Percentiles rank a stretch among this genome's conserved stretches.
Evolutionary conservation across 2,329 filamentous ascomycete species (phyloP).

Genomic region (Neonectria hederae): DNA sequence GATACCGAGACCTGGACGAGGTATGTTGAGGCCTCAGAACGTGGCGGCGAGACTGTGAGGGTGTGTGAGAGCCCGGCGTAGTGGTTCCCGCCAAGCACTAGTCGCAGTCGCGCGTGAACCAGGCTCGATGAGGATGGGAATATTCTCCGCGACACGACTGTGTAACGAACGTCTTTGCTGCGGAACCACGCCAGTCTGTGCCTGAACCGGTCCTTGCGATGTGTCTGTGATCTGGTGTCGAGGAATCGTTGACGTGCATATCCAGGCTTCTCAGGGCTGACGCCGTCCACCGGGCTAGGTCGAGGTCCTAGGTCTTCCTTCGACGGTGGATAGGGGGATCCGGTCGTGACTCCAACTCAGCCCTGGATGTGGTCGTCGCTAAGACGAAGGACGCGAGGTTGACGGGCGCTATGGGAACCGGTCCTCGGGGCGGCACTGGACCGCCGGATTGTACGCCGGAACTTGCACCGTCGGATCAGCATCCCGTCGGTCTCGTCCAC

Average conservation of each 20-base stretch:
- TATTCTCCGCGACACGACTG: conserved; percentile 45
- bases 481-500: conserved; percentile 9
- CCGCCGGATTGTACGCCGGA: conserved; percentile 30
- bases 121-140: conserved; percentile 43
- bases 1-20: conserved; percentile 36
- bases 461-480: conserved; percentile 27
- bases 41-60: conserved; percentile 43
- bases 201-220: conserved; percentile 33
- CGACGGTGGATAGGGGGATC: conserved; percentile 24
- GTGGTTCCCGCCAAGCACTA: conserved; percentile 46
- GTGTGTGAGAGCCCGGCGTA: conserved; percentile 43
- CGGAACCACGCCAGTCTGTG: conserved; percentile 41
- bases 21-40: conserved; percentile 39
- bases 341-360: conserved; percentile 34
- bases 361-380: conserved; percentile 40
- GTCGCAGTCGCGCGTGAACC: conserved; percentile 44
- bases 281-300: conserved; percentile 36
- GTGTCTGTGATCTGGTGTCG: conserved; percentile 39
- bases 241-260: conserved; percentile 41
- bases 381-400: conserved; percentile 16
- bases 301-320: conserved; percentile 31
- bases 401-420: conserved; percentile 39
- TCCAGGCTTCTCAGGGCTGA: conserved; percentile 31
- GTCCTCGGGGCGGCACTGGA: conserved; percentile 28
- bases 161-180: conserved; percentile 41